phyloP scores from a whole-genome alignment of 441 rosid species.

The Geranium incanum region DNA sequence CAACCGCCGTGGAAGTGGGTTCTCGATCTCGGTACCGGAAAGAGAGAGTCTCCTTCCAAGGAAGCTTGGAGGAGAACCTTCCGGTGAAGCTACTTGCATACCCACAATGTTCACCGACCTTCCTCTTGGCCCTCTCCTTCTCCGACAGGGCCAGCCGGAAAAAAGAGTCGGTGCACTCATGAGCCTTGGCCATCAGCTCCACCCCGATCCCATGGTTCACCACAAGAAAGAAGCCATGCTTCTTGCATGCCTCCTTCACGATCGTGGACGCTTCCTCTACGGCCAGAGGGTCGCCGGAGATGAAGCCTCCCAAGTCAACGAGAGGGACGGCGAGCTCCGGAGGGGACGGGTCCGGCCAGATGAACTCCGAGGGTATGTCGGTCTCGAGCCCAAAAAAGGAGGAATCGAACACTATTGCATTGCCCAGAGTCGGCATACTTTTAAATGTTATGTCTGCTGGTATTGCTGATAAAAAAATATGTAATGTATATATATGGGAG shows the following conservation, averaged over 20 bases:
- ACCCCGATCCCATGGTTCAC: constrained; percentile 44
- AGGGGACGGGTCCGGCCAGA: constrained; percentile 41
- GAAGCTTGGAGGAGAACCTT: constrained; percentile 47
- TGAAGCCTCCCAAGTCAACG: constrained; percentile 34
- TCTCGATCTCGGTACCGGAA: constrained; percentile 32
- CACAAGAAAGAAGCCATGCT: constrained; percentile 46
- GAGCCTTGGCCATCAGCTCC: constrained; percentile 29
- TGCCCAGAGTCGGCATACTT: no score
- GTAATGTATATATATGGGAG: no score
- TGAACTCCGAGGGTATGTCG: constrained; percentile 39
- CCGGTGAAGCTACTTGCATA: constrained; percentile 54
- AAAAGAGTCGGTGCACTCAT: constrained; percentile 33
- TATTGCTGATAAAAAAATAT: no score
- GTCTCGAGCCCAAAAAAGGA: constrained; percentile 24
- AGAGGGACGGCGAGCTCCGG: constrained; percentile 40
- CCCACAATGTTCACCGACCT: constrained; percentile 39
- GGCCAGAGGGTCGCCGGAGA: constrained; percentile 33
- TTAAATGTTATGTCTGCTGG: no score
- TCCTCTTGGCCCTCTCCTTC: constrained; percentile 46
- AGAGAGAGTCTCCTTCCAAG: constrained; percentile 58
- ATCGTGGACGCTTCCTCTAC: constrained; percentile 25
- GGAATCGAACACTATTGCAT: constrained; percentile 30
- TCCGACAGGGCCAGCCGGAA: constrained; percentile 29
- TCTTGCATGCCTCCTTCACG: constrained; percentile 40
- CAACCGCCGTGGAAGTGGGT: constrained; percentile 12